A percentile compares a stretch with the other conserved stretches of the same genome.
phyloP scores from a whole-genome alignment of 2,329 filamentous ascomycete species.

The Xylariaceae sp. region DNA sequence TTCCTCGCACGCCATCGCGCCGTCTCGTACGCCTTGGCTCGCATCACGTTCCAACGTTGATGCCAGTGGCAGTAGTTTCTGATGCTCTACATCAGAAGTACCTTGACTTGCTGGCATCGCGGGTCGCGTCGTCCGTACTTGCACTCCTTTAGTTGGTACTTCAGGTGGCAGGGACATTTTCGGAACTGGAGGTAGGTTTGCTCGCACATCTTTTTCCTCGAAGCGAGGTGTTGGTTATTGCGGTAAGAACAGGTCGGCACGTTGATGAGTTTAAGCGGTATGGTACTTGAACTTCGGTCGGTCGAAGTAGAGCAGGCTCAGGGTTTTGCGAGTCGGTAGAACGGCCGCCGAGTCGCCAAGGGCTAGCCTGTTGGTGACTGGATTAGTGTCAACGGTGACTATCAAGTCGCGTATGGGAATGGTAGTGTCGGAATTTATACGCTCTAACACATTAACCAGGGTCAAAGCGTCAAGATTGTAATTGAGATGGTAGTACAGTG shows the following conservation, averaged over 20 bases:
- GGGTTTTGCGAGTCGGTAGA: neutral
- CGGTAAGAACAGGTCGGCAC: neutral
- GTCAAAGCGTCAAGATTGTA: no score
- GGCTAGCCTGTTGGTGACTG: neutral
- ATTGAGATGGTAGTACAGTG: neutral
- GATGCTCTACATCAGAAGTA: constrained; percentile 27
- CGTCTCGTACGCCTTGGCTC: neutral
- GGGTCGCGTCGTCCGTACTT: constrained; percentile 27
- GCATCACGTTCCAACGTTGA: constrained; percentile 7
- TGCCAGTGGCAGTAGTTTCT: constrained; percentile 34
- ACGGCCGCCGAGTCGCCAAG: neutral
- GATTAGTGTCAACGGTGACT: neutral
- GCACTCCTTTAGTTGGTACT: constrained; percentile 32
- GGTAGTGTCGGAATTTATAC: no score
- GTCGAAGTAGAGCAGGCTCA: neutral
- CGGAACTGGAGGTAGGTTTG: constrained; percentile 32
- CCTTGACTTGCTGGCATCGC: constrained; percentile 28
- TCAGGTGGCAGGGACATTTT: constrained; percentile 36
- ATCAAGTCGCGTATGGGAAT: no score
- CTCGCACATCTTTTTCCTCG: constrained; percentile 31
- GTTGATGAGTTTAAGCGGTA: neutral
- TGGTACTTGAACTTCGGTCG: neutral
- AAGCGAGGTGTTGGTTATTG: neutral
- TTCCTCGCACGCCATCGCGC: neutral
- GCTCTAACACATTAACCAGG: no score